Conservation (phyloP, 192 early-diverging fungal genomes). For the Mortierella claussenii region DNA sequence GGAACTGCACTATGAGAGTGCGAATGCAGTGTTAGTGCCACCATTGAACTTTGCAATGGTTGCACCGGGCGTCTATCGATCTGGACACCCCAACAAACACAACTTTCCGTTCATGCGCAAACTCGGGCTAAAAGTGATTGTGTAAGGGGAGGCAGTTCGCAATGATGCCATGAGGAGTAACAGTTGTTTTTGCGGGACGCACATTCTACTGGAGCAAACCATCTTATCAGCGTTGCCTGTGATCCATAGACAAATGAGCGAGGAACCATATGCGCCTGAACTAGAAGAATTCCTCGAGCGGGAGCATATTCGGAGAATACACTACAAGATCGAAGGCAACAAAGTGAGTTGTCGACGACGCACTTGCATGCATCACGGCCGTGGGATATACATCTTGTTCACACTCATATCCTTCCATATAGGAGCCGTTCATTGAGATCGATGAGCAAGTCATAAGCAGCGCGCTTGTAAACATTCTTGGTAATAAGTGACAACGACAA, state of each 20-base stretch:
- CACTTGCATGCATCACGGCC: no score
- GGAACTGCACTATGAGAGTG: constrained; percentile 51
- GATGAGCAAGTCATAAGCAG: constrained; percentile 61
- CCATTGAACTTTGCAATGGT: constrained; percentile 97
- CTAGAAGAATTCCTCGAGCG: constrained; percentile 76
- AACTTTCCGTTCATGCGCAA: constrained; percentile 92
- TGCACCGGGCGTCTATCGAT: constrained; percentile 90
- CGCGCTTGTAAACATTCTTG: constrained; percentile 63
- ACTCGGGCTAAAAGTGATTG: constrained; percentile 85
- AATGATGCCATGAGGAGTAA: no score
- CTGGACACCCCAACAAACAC: constrained; percentile 91
- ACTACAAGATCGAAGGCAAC: constrained; percentile 87
- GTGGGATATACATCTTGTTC: no score
- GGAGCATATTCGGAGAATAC: constrained; percentile 81
- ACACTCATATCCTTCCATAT: no score
- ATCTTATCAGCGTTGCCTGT: no score
- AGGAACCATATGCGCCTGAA: constrained; percentile 74
- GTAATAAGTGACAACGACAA: constrained; percentile 11
- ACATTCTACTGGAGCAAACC: no score
- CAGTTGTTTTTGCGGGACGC: no score
- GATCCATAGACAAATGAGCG: constrained; percentile 67
- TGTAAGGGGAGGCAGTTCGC: constrained; percentile 75
- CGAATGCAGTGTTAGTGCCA: constrained; percentile 77
- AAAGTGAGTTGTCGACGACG: constrained; percentile 65
- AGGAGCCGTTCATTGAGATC: constrained; percentile 73